Evolutionary conservation across 2,329 filamentous ascomycete genomes (phyloP), one percentile per base, ranked within the genome.

Genomic region (Microcyclosporella mali): DNA sequence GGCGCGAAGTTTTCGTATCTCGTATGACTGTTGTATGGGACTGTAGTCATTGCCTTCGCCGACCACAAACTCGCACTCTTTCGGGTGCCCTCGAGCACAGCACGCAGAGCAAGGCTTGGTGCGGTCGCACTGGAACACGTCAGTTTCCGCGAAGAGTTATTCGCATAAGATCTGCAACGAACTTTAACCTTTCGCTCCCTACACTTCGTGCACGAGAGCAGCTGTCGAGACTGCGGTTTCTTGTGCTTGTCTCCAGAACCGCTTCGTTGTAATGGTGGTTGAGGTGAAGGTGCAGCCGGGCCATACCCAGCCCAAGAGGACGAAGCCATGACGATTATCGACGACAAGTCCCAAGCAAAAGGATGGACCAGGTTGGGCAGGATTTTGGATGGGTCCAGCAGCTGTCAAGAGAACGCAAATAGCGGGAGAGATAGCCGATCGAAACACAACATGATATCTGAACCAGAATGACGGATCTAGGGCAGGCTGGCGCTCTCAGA

Each of bases 91-190:
- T 42, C 70, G 63, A 35, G 69, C 69, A 52, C 70, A 72, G 49
- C 70, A 73, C 32, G 70, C 69, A 16, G 66, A 69, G 55, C 70
- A 73, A 34, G 70, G 70, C 50, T 70, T 70, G 31, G 67, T 72
- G 40, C 70, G 66, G 60, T 72, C 70, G 49, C 70, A 73, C 68
- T 71, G 43, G 38, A 32, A 28, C 46, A 46, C n/a, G 38, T 49
- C 34, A 49, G 41, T 25, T 29, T 21, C 25, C 19, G 35, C 14
- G 12, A 36, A 28, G 35, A 31, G 27, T 34, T 37, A 33, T 25
- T 38, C 15, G 12, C 43, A 31, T 28, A 32, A 47, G 30, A 17
- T 17, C 32, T 32, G 33, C 16, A 10, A 32, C 61, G 39, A 47
- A 70, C 69, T 60, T 72, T 72, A 43, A 73, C 69, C 46, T 73